Percentiles rank a stretch among this genome's conserved stretches.
Evolutionary conservation across 768 basidiomycete species (phyloP).

Genomic region (Naganishia onofrii): DNA sequence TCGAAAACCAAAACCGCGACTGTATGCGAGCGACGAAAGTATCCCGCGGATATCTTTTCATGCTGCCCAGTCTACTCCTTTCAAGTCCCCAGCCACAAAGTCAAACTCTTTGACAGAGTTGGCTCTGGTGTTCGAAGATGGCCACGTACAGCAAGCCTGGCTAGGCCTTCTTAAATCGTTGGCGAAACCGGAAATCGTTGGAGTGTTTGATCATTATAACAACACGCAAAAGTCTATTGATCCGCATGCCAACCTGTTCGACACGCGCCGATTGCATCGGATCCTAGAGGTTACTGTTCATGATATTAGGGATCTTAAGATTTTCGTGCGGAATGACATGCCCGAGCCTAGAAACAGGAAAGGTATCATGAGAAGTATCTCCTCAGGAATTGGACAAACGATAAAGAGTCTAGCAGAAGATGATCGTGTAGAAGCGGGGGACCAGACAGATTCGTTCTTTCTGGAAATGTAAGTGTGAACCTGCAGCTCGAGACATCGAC

Average conservation of each 20-base stretch:
- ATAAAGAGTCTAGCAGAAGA: slow-evolving; percentile 26
- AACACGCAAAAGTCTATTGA: not conserved
- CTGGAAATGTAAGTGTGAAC: slow-evolving; percentile 17
- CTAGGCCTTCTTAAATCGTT: slow-evolving; percentile 12
- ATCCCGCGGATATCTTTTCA: slow-evolving; percentile 7
- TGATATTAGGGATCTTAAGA: slow-evolving; percentile 28
- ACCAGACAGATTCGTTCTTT: slow-evolving; percentile 24
- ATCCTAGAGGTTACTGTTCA: slow-evolving; percentile 25
- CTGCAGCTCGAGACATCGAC: not conserved
- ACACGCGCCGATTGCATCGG: slow-evolving; percentile 5
- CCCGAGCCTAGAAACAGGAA: not conserved
- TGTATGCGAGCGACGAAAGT: slow-evolving; percentile 11
- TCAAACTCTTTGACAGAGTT: slow-evolving; percentile 2
- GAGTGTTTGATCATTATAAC: not conserved
- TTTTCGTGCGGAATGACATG: not conserved
- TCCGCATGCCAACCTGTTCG: not conserved
- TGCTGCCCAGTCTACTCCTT: not conserved
- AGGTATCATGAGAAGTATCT: slow-evolving; percentile 28
- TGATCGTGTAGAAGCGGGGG: slow-evolving; percentile 1
- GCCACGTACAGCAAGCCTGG: slow-evolving; percentile 10
- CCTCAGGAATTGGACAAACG: slow-evolving; percentile 25
- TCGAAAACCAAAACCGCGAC: not conserved
- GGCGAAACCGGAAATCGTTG: slow-evolving; percentile 10
- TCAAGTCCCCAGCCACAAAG: not conserved
- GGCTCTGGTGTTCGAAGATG: slow-evolving; percentile 9